phyloP scores from a whole-genome alignment of 257 asterid species.

The Primulina huaijiensis region DNA sequence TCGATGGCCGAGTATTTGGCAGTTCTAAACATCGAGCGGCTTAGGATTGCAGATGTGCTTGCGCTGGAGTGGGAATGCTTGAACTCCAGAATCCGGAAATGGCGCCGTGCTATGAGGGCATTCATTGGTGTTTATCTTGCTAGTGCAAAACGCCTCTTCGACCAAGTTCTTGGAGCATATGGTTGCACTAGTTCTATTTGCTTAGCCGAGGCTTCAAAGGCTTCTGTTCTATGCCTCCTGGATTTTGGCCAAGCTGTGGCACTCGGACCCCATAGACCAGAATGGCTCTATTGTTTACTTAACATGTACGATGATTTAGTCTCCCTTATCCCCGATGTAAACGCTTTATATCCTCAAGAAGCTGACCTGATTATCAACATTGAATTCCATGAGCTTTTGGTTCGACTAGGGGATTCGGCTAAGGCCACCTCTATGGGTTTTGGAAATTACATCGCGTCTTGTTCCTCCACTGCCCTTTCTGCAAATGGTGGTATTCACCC shows the following conservation, averaged over 20 bases:
- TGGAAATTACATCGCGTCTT: conserved; percentile 41
- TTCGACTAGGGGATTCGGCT: conserved; percentile 41
- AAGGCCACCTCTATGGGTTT: conserved; percentile 36
- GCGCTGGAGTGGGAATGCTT: conserved; percentile 59
- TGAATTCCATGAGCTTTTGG: conserved; percentile 49
- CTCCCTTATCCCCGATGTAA: conserved; percentile 29
- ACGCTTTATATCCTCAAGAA: conserved; percentile 43
- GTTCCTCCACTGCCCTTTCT: conserved; percentile 38
- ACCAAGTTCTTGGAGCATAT: conserved; percentile 46
- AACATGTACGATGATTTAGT: conserved; percentile 58
- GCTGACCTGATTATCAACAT: conserved; percentile 26
- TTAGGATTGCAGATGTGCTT: conserved; percentile 61
- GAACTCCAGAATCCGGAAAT: conserved; percentile 45
- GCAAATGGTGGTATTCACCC: conserved; percentile 55
- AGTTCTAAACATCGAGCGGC: conserved; percentile 33
- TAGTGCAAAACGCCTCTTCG: conserved; percentile 39
- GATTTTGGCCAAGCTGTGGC: conserved; percentile 61
- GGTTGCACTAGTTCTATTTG: conserved; percentile 33
- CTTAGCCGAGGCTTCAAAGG: conserved; percentile 53
- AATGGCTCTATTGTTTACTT: conserved; percentile 55
- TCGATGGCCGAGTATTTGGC: conserved; percentile 39
- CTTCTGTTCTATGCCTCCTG: conserved; percentile 43
- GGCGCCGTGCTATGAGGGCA: conserved; percentile 47
- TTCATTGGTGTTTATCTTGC: conserved; percentile 42
- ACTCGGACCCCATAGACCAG: conserved; percentile 51